Base-by-base conservation (phyloP, 1,284 basidiomycete species). In the Pseudozyma pruni region DNA sequence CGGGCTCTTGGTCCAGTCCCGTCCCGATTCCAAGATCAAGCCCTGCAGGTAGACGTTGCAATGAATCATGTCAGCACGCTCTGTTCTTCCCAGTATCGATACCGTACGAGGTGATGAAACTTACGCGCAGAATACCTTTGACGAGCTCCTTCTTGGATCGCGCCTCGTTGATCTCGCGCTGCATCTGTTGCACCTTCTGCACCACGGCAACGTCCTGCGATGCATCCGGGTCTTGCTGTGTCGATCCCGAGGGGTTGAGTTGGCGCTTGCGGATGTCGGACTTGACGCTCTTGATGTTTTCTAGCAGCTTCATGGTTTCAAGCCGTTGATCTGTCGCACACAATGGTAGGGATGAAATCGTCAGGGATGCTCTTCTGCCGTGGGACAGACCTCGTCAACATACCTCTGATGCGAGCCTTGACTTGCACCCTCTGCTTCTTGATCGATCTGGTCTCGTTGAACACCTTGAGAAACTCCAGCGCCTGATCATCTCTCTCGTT, bases 101-200 rank as follows among this genome's bases (percentile, higher is more conserved):
- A 34, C 8, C 32, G 14, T 16, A 40, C 19, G 29, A n/a, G n/a
- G n/a, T n/a, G n/a, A n/a, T n/a, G 17, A 20, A 4, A 70, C 67
- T 64, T 59, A 70, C 68, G 19, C 69, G 49, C 4, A 67, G 38
- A 40, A 72, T 62, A 3, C 70, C 70, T 29, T 67, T 72, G 37
- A 72, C 70, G 34, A 72, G 56, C 49, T 72, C 63, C 50, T 63
- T 62, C 38, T 72, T 72, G 7, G 55, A 59, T n/a, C 59, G 39
- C 10, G 64, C 57, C 44, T 72, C 70, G 34, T 51, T 59, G 51
- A 68, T 60, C 38, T 56, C 57, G 14, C 57, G 39, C 32, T 71
- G 68, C 38, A 66, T 40, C 50, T 64, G 56, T 20, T 71, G 61
- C 1, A 71, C 57, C 14, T 45, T 64, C 22, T 55, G 50, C 17